phyloP scores from a whole-genome alignment of 2,329 filamentous ascomycete genomes.

The Trichoderma sp. region DNA sequence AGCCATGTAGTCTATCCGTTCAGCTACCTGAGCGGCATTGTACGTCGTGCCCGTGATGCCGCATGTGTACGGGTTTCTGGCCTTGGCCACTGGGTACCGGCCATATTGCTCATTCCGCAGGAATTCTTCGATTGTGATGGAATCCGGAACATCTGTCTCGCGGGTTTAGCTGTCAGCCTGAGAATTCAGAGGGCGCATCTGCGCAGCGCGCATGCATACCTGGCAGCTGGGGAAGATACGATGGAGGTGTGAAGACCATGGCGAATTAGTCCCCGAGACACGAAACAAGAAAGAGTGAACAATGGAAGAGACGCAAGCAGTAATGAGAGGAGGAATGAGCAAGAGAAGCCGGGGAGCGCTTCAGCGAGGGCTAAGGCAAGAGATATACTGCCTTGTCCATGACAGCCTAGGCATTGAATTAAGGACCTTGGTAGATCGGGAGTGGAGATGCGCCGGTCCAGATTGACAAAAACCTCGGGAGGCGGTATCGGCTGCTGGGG shows the following conservation, averaged over 20 bases:
- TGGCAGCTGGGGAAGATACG: slow-evolving; percentile 52
- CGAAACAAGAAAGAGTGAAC: not conserved
- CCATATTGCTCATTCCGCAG: slow-evolving; percentile 71
- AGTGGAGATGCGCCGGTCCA: not conserved
- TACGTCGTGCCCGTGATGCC: slow-evolving; percentile 69
- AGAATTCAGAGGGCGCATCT: slow-evolving; percentile 4
- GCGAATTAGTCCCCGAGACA: not conserved
- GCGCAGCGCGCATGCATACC: not conserved
- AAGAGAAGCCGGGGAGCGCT: not conserved
- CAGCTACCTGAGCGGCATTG: slow-evolving; percentile 59
- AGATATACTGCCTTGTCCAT: not conserved
- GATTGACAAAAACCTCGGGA: not conserved
- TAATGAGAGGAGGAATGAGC: not conserved
- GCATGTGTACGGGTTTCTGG: slow-evolving; percentile 72
- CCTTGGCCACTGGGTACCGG: slow-evolving; percentile 59
- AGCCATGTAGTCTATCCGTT: slow-evolving; percentile 65
- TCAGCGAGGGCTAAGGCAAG: not conserved
- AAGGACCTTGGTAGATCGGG: not conserved
- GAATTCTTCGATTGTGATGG: slow-evolving; percentile 72
- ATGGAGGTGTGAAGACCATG: slow-evolving; percentile 59
- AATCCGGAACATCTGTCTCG: slow-evolving; percentile 61
- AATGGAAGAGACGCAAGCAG: not conserved
- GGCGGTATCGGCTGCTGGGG: not conserved
- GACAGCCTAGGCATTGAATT: not conserved
- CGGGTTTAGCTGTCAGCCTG: not conserved